Conservation (phyloP, 768 basidiomycete species). For the Trametes gibbosa region DNA sequence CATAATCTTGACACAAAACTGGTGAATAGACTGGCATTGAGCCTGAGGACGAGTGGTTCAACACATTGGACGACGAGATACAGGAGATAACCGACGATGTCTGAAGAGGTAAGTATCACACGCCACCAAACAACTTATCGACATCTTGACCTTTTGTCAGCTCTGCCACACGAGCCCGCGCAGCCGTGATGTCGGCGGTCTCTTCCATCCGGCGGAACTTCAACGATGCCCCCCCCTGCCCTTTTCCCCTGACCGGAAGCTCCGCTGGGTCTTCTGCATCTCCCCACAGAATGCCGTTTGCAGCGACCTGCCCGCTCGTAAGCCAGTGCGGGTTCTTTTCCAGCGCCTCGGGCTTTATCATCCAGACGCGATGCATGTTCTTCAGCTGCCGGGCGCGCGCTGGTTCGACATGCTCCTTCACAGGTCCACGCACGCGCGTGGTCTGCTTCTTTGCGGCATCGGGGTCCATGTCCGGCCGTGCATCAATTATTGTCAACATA, state of each 20-base stretch:
- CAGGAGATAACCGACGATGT: not conserved
- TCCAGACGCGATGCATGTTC: not conserved
- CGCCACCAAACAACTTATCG: not conserved
- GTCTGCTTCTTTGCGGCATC: not conserved
- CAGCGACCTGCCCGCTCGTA: not conserved
- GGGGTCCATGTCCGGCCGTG: not conserved
- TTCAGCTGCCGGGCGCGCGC: not conserved
- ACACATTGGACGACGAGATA: not conserved
- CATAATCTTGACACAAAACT: not conserved
- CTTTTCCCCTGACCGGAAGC: not conserved
- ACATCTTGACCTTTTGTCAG: not conserved
- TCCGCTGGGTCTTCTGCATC: not conserved
- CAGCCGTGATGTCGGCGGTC: not conserved
- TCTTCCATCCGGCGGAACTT: too few species aligned
- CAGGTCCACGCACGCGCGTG: not conserved
- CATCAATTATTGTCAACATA: not conserved
- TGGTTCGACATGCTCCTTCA: not conserved
- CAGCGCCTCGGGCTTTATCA: not conserved
- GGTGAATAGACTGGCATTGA: not conserved
- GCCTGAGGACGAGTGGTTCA: not conserved
- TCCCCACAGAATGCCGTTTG: not conserved
- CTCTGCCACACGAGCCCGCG: not conserved
- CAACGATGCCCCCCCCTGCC: too few species aligned
- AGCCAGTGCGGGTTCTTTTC: not conserved
- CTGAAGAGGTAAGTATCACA: not conserved